A percentile compares a stretch with the other conserved stretches of the same genome.
Evolutionary conservation across 2,329 filamentous ascomycete genomes (phyloP).

Genomic region (Plectosphaerella cucumerina): DNA sequence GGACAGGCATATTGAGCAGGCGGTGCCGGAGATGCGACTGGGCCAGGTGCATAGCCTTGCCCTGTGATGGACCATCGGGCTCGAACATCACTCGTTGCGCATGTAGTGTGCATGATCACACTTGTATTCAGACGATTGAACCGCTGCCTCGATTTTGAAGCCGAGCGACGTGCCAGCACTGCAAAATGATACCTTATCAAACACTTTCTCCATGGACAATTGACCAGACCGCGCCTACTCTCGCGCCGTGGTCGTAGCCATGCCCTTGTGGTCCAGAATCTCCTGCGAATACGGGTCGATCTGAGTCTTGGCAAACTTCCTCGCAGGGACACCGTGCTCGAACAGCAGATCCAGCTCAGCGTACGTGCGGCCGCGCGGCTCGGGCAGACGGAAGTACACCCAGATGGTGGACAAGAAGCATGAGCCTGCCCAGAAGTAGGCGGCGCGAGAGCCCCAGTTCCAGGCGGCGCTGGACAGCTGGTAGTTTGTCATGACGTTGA

Average conservation of each 20-base stretch:
- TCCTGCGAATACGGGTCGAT: conserved; percentile 29
- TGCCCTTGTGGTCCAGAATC: conserved; percentile 7
- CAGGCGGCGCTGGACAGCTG: conserved; percentile 41
- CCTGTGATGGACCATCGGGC: neutral
- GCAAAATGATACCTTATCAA: neutral
- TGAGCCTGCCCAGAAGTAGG: conserved; percentile 42
- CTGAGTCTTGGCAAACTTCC: conserved; percentile 33
- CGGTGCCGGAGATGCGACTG: conserved; percentile 20
- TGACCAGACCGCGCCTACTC: neutral
- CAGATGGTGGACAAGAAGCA: conserved; percentile 44
- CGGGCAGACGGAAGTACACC: conserved; percentile 47
- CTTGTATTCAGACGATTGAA: too few species aligned
- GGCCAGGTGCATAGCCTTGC: neutral
- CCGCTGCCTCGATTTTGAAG: too few species aligned
- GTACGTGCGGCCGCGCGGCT: conserved; percentile 43
- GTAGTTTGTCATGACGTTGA: conserved; percentile 45
- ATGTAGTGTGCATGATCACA: too few species aligned
- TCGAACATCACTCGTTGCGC: neutral
- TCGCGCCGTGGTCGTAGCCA: conserved; percentile 5
- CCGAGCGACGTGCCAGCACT: neutral
- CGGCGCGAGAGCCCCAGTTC: conserved; percentile 44
- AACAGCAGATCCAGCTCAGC: conserved; percentile 40
- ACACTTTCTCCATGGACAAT: neutral
- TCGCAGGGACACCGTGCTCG: conserved; percentile 30
- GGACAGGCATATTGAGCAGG: conserved; percentile 33